phyloP scores from a whole-genome alignment of 140 eudicot genomes.

The Artemisia princeps region DNA sequence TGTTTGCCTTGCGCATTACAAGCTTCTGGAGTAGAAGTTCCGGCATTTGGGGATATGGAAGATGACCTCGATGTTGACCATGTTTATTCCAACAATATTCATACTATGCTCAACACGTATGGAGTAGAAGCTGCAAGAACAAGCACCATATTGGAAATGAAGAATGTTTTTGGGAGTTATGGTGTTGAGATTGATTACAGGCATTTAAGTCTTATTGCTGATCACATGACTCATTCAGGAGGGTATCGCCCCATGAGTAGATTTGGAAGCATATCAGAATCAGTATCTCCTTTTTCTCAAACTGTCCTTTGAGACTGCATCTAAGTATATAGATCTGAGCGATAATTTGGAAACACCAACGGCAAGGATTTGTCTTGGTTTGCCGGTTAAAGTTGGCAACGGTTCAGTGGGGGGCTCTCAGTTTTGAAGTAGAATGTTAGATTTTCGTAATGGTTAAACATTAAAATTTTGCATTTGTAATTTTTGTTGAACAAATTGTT shows the following conservation, averaged over 20 bases:
- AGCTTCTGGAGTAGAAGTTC: slow-evolving; percentile 68
- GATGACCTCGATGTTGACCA: slow-evolving; percentile 59
- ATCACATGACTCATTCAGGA: slow-evolving; percentile 83
- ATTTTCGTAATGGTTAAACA: neutral
- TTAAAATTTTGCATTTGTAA: too few relatives aligned
- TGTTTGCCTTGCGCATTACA: slow-evolving; percentile 52
- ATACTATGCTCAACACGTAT: slow-evolving; percentile 54
- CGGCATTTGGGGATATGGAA: slow-evolving; percentile 79
- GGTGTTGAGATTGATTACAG: slow-evolving; percentile 41
- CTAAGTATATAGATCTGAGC: slow-evolving; percentile 57
- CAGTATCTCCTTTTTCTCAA: slow-evolving; percentile 69
- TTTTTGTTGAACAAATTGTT: too few relatives aligned
- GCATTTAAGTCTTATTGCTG: slow-evolving; percentile 75
- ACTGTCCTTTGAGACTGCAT: slow-evolving; percentile 84
- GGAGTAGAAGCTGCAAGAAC: slow-evolving; percentile 91
- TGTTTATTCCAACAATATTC: slow-evolving; percentile 61
- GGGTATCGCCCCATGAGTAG: slow-evolving; percentile 81
- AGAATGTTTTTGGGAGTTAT: slow-evolving; percentile 57
- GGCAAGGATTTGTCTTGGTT: slow-evolving; percentile 70
- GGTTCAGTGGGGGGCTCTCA: slow-evolving; percentile 43
- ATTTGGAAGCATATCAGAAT: slow-evolving; percentile 70
- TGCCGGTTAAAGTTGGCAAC: slow-evolving; percentile 84
- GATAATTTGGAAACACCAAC: slow-evolving; percentile 88
- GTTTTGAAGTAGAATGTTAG: slow-evolving; percentile 21
- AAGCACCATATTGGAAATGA: slow-evolving; percentile 50